Percentiles rank a stretch among this genome's conserved stretches.
Evolutionary conservation across 495 filamentous ascomycete genomes (phyloP).

Genomic region (Aspergillus ostianus): DNA sequence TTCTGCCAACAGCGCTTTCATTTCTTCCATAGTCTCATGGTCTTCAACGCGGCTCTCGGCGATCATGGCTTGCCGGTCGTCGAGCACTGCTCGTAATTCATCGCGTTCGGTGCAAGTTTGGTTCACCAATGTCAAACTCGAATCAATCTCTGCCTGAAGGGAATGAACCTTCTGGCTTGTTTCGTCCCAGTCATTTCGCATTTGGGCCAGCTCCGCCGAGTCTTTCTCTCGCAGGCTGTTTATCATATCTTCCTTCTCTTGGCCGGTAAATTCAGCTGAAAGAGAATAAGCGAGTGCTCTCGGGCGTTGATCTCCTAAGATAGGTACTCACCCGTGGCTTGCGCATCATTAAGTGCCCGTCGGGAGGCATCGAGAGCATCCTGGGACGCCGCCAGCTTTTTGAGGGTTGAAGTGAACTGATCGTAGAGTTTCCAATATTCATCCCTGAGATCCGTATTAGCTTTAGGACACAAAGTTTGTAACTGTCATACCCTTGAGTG

Average conservation of each 20-base stretch:
- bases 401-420: constrained; percentile 38
- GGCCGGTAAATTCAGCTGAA: constrained; percentile 44
- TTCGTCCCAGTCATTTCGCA: constrained; percentile 46
- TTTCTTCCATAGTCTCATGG: constrained; percentile 43
- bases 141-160: constrained; percentile 43
- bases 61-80: constrained; percentile 39
- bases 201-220: constrained; percentile 42
- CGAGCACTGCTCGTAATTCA: constrained; percentile 43
- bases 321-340: constrained; percentile 40
- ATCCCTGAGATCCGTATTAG: constrained; percentile 28
- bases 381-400: constrained; percentile 43
- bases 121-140: constrained; percentile 37
- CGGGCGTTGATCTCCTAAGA: background rate
- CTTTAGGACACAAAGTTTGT: background rate
- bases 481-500: constrained; percentile 34
- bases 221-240: constrained; percentile 47
- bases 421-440: constrained; percentile 50
- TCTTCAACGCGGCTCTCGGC: constrained; percentile 32
- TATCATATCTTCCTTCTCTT: constrained; percentile 50
- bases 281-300: constrained; percentile 24
- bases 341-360: constrained; percentile 37
- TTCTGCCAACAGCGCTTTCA: constrained; percentile 43
- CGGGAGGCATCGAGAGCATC: constrained; percentile 36
- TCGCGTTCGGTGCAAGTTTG: constrained; percentile 44
- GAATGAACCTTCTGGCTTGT: constrained; percentile 38